Conservation (phyloP, 1,139 yeast genomes). For the Hemisphaericaspora xylofermentans region DNA sequence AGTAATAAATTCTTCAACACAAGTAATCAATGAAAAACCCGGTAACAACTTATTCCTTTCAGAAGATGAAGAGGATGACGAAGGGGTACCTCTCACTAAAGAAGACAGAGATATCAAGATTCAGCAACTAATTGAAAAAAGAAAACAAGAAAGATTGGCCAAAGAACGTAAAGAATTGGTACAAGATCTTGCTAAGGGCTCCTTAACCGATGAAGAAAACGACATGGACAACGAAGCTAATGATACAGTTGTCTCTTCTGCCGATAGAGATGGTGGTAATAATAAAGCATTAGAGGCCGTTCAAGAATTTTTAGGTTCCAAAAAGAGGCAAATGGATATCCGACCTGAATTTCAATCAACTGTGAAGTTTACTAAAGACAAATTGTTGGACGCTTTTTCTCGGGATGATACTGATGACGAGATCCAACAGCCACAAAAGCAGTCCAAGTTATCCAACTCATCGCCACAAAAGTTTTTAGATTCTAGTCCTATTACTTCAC, state of each 20-base stretch:
- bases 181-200: constrained; percentile 33
- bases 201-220: constrained; percentile 45
- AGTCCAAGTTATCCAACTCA: constrained; percentile 7
- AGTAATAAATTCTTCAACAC: neutral
- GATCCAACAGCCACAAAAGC: constrained; percentile 4
- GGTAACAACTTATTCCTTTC: neutral
- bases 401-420: constrained; percentile 24
- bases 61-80: constrained; percentile 12
- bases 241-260: constrained; percentile 20
- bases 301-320: constrained; percentile 37
- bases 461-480: constrained; percentile 12
- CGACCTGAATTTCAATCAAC: constrained; percentile 34
- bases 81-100: constrained; percentile 13
- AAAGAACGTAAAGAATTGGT: constrained; percentile 23
- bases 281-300: constrained; percentile 32
- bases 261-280: constrained; percentile 14
- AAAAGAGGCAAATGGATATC: constrained; percentile 34
- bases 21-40: neutral
- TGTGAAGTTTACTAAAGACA: constrained; percentile 30
- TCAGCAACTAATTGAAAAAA: constrained; percentile 23
- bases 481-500: constrained; percentile 30
- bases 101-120: constrained; percentile 25
- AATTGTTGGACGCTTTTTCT: constrained; percentile 35
- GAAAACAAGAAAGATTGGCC: constrained; percentile 21
- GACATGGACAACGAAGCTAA: constrained; percentile 28